Conservation (phyloP, 108 stramenopile species). For the Heterococcus sp. region DNA sequence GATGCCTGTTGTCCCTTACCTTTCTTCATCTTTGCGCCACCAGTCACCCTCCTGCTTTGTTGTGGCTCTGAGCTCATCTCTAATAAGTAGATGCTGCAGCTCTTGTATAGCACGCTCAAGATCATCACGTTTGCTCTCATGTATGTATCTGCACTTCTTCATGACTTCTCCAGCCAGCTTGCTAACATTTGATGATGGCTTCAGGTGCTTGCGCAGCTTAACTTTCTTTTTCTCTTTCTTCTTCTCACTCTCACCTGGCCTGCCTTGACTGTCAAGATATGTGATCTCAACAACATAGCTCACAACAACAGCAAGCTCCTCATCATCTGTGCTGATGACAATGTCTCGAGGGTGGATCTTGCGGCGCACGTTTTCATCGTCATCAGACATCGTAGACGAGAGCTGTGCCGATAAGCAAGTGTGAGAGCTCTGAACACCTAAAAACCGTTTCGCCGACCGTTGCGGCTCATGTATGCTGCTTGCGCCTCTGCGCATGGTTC, state of each 20-base stretch:
- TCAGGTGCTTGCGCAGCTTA: conserved; percentile 35
- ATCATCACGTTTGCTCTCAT: conserved; percentile 41
- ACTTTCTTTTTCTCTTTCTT: conserved; percentile 39
- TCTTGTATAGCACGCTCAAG: conserved; percentile 46
- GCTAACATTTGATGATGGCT: conserved; percentile 37
- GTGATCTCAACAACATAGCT: conserved; percentile 41
- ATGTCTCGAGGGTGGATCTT: conserved; percentile 48
- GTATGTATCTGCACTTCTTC: conserved; percentile 63
- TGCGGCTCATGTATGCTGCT: too few relatives aligned
- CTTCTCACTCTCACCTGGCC: conserved; percentile 12
- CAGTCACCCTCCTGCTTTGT: not conserved
- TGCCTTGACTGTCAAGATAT: conserved; percentile 27
- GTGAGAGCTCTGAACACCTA: too few relatives aligned
- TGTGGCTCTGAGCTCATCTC: not conserved
- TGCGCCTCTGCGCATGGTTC: too few relatives aligned
- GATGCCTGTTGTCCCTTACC: too few relatives aligned
- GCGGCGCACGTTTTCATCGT: conserved; percentile 3
- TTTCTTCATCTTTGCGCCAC: not conserved
- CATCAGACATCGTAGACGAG: too few relatives aligned
- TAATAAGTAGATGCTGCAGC: conserved; percentile 7
- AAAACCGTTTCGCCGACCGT: too few relatives aligned
- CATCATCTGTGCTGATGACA: conserved; percentile 46
- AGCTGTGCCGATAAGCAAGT: too few relatives aligned
- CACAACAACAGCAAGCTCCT: conserved; percentile 49
- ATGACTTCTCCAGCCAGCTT: conserved; percentile 54